Base-by-base conservation (phyloP, 2,329 filamentous ascomycete genomes). In the Pyrenophora seminiperda region DNA sequence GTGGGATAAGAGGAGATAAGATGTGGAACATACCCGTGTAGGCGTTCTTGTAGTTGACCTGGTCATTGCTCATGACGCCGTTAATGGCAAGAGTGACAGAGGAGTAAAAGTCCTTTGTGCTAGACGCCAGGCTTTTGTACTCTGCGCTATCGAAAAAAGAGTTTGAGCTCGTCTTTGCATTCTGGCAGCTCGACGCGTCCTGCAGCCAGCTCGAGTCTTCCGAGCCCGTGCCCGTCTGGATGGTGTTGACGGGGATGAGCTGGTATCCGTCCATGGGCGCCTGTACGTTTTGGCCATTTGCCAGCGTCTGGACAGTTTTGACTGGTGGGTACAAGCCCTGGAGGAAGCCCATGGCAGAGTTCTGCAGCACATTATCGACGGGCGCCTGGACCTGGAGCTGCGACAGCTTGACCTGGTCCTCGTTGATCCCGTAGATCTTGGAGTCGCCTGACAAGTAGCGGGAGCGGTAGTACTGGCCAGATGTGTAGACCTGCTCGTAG, bases 301-400 rank as follows among this genome's bases (percentile, higher is more conserved):
- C 83, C 32, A 96, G 81, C 2, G 77, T 84, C 73, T 89, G 80
- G 29, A 79, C 68, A 2, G 61, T 66, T 38, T 67, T 60, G 1
- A 86, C 83, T 1, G 92, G 90, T 7, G 92, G 92, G 70, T 96
- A 97, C 15, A 97, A 79, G 22, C 86, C 91, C 75, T 96, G 92
- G 22, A 93, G 76, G 76, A 96, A 96, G 24, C 84, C 88, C 37
- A 83, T 79, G 50, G 90, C 90, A 2, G 90, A 93, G 74, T 83
- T 89, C 71, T 92, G 87, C 22, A 97, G 81, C 14, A 96, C 90
- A 34, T 80, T 81, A 72, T 96, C 89, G 46, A 82, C 75, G 0
- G 92, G 90, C 0, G 91, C 82, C 11, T 84, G 86, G 46, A 90
- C 84, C 47, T 78, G 80, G 59, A 97, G 77, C 76, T 96, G 90